phyloP scores from a whole-genome alignment of 23 red algal genomes.

The Gracilaria domingensis region DNA sequence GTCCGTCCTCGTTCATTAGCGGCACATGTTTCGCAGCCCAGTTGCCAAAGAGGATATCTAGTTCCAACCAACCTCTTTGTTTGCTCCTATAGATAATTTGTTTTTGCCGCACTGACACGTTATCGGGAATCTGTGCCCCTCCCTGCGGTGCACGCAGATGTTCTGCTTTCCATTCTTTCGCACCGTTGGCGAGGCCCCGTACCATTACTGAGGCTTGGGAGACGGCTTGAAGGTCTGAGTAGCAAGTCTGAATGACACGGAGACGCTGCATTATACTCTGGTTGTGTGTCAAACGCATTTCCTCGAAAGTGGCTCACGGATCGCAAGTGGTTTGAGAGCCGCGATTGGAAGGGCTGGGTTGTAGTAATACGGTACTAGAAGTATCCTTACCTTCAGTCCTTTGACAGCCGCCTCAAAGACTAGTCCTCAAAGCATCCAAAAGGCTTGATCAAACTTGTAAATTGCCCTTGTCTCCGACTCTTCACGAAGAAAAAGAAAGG shows the following conservation, averaged over 20 bases:
- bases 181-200: neutral
- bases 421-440: too few species aligned
- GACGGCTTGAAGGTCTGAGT: neutral
- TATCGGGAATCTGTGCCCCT: slow-evolving; percentile 50
- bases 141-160: slow-evolving; percentile 43
- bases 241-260: neutral
- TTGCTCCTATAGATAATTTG: slow-evolving; percentile 84
- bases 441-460: too few species aligned
- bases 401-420: too few species aligned
- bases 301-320: too few species aligned
- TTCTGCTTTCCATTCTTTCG: neutral
- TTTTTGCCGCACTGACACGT: slow-evolving; percentile 63
- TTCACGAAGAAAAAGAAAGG: too few species aligned
- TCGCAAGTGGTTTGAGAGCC: too few species aligned
- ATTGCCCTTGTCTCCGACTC: too few species aligned
- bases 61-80: slow-evolving; percentile 91
- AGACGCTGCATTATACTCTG: neutral
- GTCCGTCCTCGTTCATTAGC: slow-evolving; percentile 8
- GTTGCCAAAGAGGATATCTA: slow-evolving; percentile 91
- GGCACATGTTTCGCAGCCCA: slow-evolving; percentile 79
- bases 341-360: too few species aligned
- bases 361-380: too few species aligned
- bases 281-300: too few species aligned
- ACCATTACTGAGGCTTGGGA: neutral
- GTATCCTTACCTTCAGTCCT: too few species aligned